These are phyloP conservation scores for Lyophyllum shimeji DNA, from an alignment of 768 basidiomycete genomes.

Conservation along the genomic window DNA sequence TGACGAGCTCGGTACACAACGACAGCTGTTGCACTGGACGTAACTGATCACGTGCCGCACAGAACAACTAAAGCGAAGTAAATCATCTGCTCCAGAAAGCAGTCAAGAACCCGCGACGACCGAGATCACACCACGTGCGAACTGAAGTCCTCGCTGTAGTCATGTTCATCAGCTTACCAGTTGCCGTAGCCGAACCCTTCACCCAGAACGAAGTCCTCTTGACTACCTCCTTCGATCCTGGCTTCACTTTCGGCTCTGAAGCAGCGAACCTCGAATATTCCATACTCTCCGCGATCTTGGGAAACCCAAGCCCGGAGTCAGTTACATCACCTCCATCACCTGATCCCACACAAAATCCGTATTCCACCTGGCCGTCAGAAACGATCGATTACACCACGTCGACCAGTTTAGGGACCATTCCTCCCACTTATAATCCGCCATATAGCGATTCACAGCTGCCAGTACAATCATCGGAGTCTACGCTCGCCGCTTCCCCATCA, in stretches of 20 bases:
- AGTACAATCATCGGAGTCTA: slow-evolving; percentile 33
- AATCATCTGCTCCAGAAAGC: slow-evolving; percentile 40
- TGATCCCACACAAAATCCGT: slow-evolving; percentile 29
- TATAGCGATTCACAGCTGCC: slow-evolving; percentile 37
- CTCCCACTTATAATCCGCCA: slow-evolving; percentile 27
- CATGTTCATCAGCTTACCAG: slow-evolving; percentile 13
- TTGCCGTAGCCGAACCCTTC: slow-evolving; percentile 46
- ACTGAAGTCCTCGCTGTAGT: neutral
- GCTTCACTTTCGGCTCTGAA: slow-evolving; percentile 77
- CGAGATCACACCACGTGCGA: slow-evolving; percentile 35
- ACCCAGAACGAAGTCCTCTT: slow-evolving; percentile 60
- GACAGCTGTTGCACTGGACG: slow-evolving; percentile 14
- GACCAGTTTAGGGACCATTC: slow-evolving; percentile 28
- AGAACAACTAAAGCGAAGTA: slow-evolving; percentile 53
- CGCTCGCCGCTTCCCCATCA: slow-evolving; percentile 33
- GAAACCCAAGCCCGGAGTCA: slow-evolving; percentile 64
- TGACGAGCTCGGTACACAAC: slow-evolving; percentile 77
- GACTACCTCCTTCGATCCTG: slow-evolving; percentile 59
- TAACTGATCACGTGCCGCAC: slow-evolving; percentile 37
- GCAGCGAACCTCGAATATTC: slow-evolving; percentile 95
- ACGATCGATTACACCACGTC: slow-evolving; percentile 37
- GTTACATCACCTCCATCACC: slow-evolving; percentile 42
- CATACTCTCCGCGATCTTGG: slow-evolving; percentile 89
- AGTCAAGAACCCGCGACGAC: slow-evolving; percentile 31
- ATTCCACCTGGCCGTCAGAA: slow-evolving; percentile 45